Percentiles rank a stretch among this genome's conserved stretches.
Evolutionary conservation across 2,329 filamentous ascomycete genomes (phyloP).

Genomic region (Aspergillus jensenii): DNA sequence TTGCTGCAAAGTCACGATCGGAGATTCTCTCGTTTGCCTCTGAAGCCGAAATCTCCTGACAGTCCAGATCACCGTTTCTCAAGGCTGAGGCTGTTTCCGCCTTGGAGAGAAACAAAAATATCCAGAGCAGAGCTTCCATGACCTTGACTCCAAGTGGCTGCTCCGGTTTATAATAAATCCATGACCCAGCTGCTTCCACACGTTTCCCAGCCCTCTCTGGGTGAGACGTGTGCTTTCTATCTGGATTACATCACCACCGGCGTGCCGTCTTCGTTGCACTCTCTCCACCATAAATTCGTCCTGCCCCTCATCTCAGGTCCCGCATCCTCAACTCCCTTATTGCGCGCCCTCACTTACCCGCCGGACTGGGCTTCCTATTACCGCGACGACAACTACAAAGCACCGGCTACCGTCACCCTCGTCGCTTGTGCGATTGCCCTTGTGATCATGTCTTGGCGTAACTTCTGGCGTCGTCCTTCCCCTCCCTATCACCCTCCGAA

Average conservation of each 20-base stretch:
- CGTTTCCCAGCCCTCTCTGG: conserved; percentile 38
- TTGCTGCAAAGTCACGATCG: too few relatives aligned
- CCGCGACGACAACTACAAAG: conserved; percentile 20
- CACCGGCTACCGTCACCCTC: conserved; percentile 27
- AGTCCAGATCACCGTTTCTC: conserved; percentile 1
- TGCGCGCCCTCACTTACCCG: conserved; percentile 24
- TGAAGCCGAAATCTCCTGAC: background rate
- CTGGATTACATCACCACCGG: conserved; percentile 34
- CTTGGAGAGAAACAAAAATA: conserved; percentile 10
- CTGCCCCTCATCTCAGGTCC: conserved; percentile 14
- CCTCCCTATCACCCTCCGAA: conserved; percentile 24
- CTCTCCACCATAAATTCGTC: conserved; percentile 32
- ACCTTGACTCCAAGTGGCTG: conserved; percentile 11
- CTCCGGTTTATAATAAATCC: conserved; percentile 25
- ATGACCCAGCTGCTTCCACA: conserved; percentile 41
- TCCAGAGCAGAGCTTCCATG: conserved; percentile 17
- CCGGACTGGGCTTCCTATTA: conserved; percentile 18
- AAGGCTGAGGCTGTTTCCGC: conserved; percentile 16
- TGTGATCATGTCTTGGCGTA: conserved; percentile 37
- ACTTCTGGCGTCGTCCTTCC: conserved; percentile 32
- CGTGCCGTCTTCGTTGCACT: conserved; percentile 32
- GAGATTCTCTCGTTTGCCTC: too few relatives aligned
- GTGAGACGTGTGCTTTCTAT: conserved; percentile 42
- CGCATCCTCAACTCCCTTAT: conserved; percentile 19
- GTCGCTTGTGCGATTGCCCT: conserved; percentile 29